Conservation (phyloP, 805 yeast genomes). For the Saccharomycopsis fodiens region DNA sequence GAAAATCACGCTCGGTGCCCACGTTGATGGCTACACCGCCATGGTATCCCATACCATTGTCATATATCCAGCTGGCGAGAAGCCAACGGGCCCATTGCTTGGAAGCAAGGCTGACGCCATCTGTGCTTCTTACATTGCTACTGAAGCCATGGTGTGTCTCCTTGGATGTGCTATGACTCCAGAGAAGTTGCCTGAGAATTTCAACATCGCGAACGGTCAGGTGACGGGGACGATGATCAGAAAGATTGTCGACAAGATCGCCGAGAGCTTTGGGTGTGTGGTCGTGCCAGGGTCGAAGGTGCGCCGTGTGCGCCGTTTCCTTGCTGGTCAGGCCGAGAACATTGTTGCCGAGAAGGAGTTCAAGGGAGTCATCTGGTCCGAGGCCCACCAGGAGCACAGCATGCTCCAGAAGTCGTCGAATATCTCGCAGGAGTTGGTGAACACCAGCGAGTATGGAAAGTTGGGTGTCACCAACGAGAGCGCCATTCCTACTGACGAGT, state of each 20-base stretch:
- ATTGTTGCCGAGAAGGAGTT: conserved; percentile 86
- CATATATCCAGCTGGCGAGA: conserved; percentile 60
- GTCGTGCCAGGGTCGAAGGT: conserved; percentile 92
- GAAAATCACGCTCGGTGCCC: conserved; percentile 80
- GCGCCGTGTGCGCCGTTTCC: conserved; percentile 84
- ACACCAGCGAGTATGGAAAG: conserved; percentile 3
- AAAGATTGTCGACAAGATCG: conserved; percentile 74
- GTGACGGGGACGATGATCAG: conserved; percentile 71
- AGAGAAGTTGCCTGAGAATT: conserved; percentile 57
- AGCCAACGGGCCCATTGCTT: conserved; percentile 57
- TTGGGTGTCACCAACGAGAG: conserved; percentile 33
- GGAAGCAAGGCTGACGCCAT: conserved; percentile 86
- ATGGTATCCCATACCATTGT: conserved; percentile 81
- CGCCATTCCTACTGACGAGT: conserved; percentile 75
- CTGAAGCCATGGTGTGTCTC: conserved; percentile 74
- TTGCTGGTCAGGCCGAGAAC: conserved; percentile 94
- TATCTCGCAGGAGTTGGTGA: neutral
- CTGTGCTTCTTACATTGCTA: conserved; percentile 83
- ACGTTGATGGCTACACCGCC: conserved; percentile 92
- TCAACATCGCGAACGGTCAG: conserved; percentile 29
- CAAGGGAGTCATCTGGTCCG: conserved; percentile 88
- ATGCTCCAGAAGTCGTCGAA: conserved; percentile 38
- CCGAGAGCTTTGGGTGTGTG: conserved; percentile 71
- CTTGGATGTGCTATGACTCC: conserved; percentile 70
- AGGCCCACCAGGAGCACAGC: conserved; percentile 64